phyloP scores from a whole-genome alignment of 2,329 filamentous ascomycete genomes.

The Ceratocystis alfenasii region DNA sequence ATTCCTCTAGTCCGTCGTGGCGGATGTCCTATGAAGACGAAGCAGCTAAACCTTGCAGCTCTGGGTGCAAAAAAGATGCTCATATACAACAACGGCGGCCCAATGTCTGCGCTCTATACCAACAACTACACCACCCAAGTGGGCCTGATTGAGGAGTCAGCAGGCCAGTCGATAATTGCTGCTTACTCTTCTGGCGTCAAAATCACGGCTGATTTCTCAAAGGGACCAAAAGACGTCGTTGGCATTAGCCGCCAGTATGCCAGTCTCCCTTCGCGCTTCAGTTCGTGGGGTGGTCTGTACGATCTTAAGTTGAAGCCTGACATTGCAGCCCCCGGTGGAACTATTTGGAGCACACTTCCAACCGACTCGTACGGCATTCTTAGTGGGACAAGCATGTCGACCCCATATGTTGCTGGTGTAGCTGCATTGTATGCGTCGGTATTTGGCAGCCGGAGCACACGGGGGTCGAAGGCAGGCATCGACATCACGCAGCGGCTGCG shows the following conservation, averaged over 20 bases:
- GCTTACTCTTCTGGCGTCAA: constrained; percentile 26
- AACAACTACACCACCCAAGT: constrained; percentile 19
- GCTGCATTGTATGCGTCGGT: constrained; percentile 36
- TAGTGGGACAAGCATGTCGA: constrained; percentile 46
- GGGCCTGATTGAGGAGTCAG: constrained; percentile 23
- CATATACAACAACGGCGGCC: constrained; percentile 31
- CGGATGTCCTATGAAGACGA: constrained; percentile 28
- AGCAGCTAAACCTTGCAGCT: constrained; percentile 27
- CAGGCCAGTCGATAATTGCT: constrained; percentile 27
- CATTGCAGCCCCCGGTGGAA: constrained; percentile 38
- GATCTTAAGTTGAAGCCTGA: constrained; percentile 42
- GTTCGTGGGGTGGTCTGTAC: constrained; percentile 42
- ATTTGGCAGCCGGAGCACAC: constrained; percentile 32
- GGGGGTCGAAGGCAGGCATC: constrained; percentile 27
- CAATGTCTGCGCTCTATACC: constrained; percentile 15
- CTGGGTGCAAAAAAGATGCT: constrained; percentile 28
- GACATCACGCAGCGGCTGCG: constrained; percentile 19
- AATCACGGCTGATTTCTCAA: constrained; percentile 35
- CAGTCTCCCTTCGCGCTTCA: constrained; percentile 36
- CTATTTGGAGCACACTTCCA: constrained; percentile 40
- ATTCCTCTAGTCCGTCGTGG: constrained; percentile 28
- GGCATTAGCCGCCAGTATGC: constrained; percentile 27
- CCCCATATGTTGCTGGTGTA: constrained; percentile 42
- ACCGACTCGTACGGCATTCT: constrained; percentile 35
- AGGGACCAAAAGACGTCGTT: constrained; percentile 26